Evolutionary conservation across 805 yeast species (phyloP).

Genomic region (Sungouiozyma ichnusensis): DNA sequence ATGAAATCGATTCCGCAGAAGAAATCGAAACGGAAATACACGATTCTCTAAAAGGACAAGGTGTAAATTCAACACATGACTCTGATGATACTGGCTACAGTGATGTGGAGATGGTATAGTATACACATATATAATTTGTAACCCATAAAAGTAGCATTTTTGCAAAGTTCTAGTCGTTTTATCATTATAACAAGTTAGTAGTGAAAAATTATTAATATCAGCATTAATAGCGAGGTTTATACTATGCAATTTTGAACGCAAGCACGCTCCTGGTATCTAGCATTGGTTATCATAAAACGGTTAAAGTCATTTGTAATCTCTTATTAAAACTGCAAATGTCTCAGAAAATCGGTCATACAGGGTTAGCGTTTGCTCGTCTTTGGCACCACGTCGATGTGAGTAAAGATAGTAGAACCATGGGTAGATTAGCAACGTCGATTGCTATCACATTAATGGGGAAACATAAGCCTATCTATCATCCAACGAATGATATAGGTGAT

Average conservation of each 20-base stretch:
- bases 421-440: conserved; percentile 82
- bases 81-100: conserved; percentile 27
- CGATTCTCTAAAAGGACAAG: conserved; percentile 5
- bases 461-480: conserved; percentile 84
- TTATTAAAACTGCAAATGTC: too few species aligned
- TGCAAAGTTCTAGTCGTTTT: not conserved
- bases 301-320: too few species aligned
- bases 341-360: conserved; percentile 38
- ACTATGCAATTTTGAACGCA: too few species aligned
- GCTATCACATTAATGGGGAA: conserved; percentile 91
- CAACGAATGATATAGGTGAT: conserved; percentile 81
- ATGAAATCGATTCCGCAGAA: conserved; percentile 21
- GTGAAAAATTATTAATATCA: not conserved
- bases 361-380: conserved; percentile 66
- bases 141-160: not conserved
- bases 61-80: conserved; percentile 24
- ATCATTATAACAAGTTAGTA: not conserved
- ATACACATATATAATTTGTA: not conserved
- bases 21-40: conserved; percentile 8
- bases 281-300: too few species aligned
- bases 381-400: conserved; percentile 97
- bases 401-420: conserved; percentile 72
- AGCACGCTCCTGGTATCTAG: too few species aligned
- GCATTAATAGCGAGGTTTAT: too few species aligned
- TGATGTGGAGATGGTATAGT: conserved; percentile 31